Evolutionary conservation across 176 grass and related monocot genomes (phyloP).

Genomic region (Panicum miliaceum): DNA sequence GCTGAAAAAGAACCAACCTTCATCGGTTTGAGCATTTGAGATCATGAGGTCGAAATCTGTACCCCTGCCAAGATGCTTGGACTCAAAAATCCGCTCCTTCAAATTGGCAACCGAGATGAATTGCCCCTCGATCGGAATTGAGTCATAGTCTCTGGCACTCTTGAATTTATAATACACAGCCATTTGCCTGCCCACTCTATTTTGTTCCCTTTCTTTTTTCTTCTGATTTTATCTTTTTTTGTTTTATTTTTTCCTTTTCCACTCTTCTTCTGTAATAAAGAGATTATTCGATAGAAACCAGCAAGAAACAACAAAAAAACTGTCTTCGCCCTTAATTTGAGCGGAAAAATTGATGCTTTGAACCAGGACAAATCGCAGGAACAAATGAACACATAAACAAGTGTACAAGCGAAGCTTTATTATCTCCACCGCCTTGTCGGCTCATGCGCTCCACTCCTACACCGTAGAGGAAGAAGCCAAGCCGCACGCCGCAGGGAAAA

Average conservation of each 20-base stretch:
- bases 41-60: slow-evolving; percentile 97
- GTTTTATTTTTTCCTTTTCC: slow-evolving; percentile 10
- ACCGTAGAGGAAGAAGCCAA: slow-evolving; percentile 16
- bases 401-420: slow-evolving; percentile 45
- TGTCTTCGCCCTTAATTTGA: slow-evolving; percentile 50
- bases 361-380: slow-evolving; percentile 44
- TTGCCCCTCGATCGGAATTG: slow-evolving; percentile 92
- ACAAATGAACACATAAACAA: slow-evolving; percentile 51
- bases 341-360: slow-evolving; percentile 53
- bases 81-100: slow-evolving; percentile 98
- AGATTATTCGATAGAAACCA: slow-evolving; percentile 42
- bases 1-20: slow-evolving; percentile 85
- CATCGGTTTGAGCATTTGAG: slow-evolving; percentile 91
- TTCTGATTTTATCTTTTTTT: slow-evolving; percentile 49
- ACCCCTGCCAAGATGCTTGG: slow-evolving; percentile 95
- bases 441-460: slow-evolving; percentile 23
- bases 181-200: slow-evolving; percentile 56
- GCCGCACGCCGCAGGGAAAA: neutral
- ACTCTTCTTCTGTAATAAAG: slow-evolving; percentile 49
- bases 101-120: slow-evolving; percentile 95
- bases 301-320: slow-evolving; percentile 33
- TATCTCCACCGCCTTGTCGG: slow-evolving; percentile 30
- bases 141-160: slow-evolving; percentile 96
- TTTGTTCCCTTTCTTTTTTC: slow-evolving; percentile 39
- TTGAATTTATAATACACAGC: slow-evolving; percentile 99